phyloP scores from a whole-genome alignment of 192 early-diverging fungal species.

The Backusella parvicylindrica region DNA sequence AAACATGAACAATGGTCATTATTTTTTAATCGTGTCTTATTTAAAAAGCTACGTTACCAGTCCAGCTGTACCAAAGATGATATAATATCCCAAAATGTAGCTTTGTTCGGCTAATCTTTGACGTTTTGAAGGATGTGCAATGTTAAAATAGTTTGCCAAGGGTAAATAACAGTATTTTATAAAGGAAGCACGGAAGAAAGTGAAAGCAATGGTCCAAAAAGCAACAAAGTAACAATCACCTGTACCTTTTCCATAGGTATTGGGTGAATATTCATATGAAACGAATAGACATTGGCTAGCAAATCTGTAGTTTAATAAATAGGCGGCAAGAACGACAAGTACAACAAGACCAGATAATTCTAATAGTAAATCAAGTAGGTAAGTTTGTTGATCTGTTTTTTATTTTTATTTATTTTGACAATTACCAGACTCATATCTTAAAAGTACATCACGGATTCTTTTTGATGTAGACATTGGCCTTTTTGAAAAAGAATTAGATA shows the following conservation, averaged over 20 bases:
- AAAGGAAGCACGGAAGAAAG: constrained; percentile 54
- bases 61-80: constrained; percentile 57
- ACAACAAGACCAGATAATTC: constrained; percentile 13
- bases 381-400: not conserved
- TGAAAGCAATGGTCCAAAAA: constrained; percentile 65
- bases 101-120: constrained; percentile 72
- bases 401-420: not conserved
- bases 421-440: not conserved
- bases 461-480: not conserved
- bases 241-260: constrained; percentile 43
- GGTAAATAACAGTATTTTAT: constrained; percentile 52
- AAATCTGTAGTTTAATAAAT: constrained; percentile 6
- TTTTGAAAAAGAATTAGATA: not conserved
- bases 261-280: not conserved
- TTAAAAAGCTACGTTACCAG: constrained; percentile 48
- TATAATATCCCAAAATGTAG: constrained; percentile 64
- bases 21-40: not conserved
- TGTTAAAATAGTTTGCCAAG: constrained; percentile 35
- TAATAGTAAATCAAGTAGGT: not conserved
- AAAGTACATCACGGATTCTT: not conserved
- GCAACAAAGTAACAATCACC: constrained; percentile 59
- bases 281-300: constrained; percentile 8
- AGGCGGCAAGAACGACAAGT: not conserved
- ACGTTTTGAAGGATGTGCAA: constrained; percentile 32
- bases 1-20: no score